Evolutionary conservation across 1,284 basidiomycete genomes (phyloP), one percentile per base, ranked within the genome.

Genomic region (Trametes sp.): DNA sequence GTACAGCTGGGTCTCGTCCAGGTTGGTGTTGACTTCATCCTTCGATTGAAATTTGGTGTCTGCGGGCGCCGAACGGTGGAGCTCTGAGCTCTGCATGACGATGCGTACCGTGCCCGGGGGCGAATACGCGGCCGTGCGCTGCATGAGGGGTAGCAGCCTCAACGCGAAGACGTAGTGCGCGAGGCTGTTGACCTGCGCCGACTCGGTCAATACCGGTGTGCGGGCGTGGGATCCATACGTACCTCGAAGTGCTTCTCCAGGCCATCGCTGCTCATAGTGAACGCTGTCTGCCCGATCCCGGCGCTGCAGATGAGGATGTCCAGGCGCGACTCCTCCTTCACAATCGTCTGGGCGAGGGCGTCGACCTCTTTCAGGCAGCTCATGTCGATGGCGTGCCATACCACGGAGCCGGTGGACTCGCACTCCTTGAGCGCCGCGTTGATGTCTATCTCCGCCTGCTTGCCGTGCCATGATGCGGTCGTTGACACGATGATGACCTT

Each of bases 371-470:
- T 70, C 42, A 75, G 57, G 52, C 62, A 65, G 10, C 65, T 66
- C 48, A 73, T 64, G 63, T 75, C 64, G 55, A 68, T 50, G 19
- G 67, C 68, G 26, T 65, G 51, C 72, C 72, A 75, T 4, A 64
- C 59, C 26, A 72, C 72, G 14, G 69, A 67, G 2, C 72, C 73
- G 11, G 57, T 91, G 42, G 87, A 85, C 10, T 88, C 81, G 41
- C 90, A 87, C 74, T 96, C 93, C 62, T 84, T 80, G 60, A 91
- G 80, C 68, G 90, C 87, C 29, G 81, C 57, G 54, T 72, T 73
- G 50, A 72, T 73, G 61, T 79, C 78, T 4, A 75, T 71, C 36
- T 80, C 77, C 2, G 71, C 67, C 29, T 69, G 59, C 45, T 65
- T 70, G 21, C 73, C 73, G 51, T 72, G 70, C 35, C 70, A 67